A percentile compares a stretch with the other conserved stretches of the same genome.
phyloP scores from a whole-genome alignment of 352 stramenopile species.

The Paralagenidium karlingii region DNA sequence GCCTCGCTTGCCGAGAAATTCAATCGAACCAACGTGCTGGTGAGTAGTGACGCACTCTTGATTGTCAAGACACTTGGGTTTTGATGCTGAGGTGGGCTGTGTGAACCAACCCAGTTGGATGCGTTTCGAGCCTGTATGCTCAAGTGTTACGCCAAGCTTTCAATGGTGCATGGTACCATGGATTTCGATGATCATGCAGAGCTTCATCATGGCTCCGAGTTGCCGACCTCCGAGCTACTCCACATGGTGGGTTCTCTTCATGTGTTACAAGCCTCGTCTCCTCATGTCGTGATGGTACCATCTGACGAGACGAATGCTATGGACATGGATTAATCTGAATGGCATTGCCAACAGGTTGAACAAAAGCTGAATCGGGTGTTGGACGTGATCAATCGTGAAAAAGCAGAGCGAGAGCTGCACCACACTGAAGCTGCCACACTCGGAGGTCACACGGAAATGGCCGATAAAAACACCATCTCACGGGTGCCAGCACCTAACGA shows the following conservation, averaged over 20 bases:
- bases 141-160: conserved; percentile 67
- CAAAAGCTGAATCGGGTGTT: conserved; percentile 73
- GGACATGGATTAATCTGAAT: no score
- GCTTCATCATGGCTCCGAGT: conserved; percentile 50
- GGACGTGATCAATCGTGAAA: conserved; percentile 75
- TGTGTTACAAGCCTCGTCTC: neutral
- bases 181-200: conserved; percentile 69
- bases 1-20: conserved; percentile 47
- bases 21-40: conserved; percentile 64
- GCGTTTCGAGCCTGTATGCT: conserved; percentile 74
- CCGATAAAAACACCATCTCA: conserved; percentile 19
- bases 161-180: conserved; percentile 50
- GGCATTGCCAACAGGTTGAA: no score
- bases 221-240: conserved; percentile 48
- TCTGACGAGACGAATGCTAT: neutral
- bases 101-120: conserved; percentile 28
- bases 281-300: neutral
- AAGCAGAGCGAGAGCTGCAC: conserved; percentile 67
- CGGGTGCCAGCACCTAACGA: conserved; percentile 48
- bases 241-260: conserved; percentile 41
- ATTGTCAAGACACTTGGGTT: neutral
- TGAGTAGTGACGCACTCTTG: conserved; percentile 6
- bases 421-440: conserved; percentile 32
- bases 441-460: conserved; percentile 6
- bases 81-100: neutral